These are phyloP conservation scores for Funneliformis mosseae DNA, from an alignment of 192 early-diverging fungal genomes.

Conservation along the genomic window DNA sequence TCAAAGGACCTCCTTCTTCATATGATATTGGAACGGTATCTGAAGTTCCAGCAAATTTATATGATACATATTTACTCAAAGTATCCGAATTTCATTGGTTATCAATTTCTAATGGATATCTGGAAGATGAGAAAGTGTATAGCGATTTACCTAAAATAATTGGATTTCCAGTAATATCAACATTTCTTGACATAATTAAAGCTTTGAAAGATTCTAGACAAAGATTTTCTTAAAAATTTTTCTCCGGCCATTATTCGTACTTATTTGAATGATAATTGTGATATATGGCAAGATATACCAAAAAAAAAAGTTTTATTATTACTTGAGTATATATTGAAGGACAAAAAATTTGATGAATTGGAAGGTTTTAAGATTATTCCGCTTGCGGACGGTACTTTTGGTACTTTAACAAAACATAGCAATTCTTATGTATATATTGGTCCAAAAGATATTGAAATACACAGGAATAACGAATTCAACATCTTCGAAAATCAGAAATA, in stretches of 20 bases:
- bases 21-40: not conserved
- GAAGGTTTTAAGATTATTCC: not conserved
- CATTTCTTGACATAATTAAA: not conserved
- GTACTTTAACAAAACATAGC: not conserved
- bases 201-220: not conserved
- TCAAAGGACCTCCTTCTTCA: not conserved
- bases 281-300: not conserved
- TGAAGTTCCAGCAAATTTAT: not conserved
- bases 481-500: not conserved
- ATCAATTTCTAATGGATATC: not conserved
- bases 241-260: not conserved
- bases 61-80: not conserved
- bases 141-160: not conserved
- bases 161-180: constrained; percentile 14
- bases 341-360: constrained; percentile 15
- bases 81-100: not conserved
- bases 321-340: not conserved
- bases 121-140: not conserved
- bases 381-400: not conserved
- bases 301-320: not conserved
- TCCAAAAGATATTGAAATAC: not conserved
- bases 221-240: not conserved
- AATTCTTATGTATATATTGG: constrained; percentile 3
- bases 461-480: not conserved
- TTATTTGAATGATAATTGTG: not conserved